Conservation (phyloP, 2,329 filamentous ascomycete species). For the Aspergillus aculeatus region DNA sequence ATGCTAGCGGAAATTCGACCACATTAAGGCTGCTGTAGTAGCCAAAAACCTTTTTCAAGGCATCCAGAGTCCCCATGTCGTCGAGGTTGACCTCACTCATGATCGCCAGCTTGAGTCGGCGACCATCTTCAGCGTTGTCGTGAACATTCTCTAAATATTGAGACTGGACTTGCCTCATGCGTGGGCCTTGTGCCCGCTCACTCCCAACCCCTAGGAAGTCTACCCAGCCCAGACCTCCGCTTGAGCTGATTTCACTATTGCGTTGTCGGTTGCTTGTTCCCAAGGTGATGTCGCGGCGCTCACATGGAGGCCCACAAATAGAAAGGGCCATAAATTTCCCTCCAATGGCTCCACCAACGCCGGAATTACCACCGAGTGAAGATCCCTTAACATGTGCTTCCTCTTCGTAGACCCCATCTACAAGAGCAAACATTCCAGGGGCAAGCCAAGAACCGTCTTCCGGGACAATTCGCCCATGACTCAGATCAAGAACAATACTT, state of each 20-base stretch:
- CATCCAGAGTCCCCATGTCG: conserved; percentile 74
- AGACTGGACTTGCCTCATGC: conserved; percentile 78
- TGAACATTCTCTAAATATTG: conserved; percentile 55
- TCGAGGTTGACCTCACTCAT: conserved; percentile 86
- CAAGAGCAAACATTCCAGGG: conserved; percentile 91
- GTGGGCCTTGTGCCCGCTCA: conserved; percentile 75
- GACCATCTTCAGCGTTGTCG: conserved; percentile 26
- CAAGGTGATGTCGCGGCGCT: conserved; percentile 75
- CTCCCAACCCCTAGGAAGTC: conserved; percentile 92
- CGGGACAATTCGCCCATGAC: conserved; percentile 76
- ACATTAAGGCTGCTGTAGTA: conserved; percentile 67
- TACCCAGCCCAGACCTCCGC: conserved; percentile 91
- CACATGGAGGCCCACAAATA: conserved; percentile 86
- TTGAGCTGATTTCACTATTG: conserved; percentile 48
- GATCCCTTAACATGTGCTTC: conserved; percentile 69
- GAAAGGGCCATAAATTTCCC: conserved; percentile 89
- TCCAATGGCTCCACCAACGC: conserved; percentile 87
- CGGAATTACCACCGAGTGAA: conserved; percentile 71
- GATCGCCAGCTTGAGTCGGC: conserved; percentile 62
- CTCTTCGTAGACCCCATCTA: conserved; percentile 96
- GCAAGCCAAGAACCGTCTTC: conserved; percentile 88
- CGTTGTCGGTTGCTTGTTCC: conserved; percentile 60
- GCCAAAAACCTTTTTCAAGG: conserved; percentile 74
- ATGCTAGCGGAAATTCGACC: conserved; percentile 68
- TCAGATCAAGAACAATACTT: conserved; percentile 79